phyloP scores from a whole-genome alignment of 2,329 filamentous ascomycete genomes.

The Stagonosporopsis vannaccii region DNA sequence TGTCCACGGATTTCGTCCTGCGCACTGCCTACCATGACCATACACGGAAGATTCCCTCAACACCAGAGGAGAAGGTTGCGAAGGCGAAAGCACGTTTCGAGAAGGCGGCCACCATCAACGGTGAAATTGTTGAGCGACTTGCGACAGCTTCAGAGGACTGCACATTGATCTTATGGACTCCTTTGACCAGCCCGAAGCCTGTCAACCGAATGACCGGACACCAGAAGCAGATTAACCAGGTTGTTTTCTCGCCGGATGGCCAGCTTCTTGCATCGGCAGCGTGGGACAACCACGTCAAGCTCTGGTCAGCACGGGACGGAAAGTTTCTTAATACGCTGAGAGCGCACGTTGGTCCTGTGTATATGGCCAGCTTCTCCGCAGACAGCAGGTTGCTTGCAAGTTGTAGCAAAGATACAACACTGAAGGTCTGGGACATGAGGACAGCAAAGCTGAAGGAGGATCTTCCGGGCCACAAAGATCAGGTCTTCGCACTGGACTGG shows the following conservation, averaged over 20 bases:
- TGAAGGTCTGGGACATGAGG: conserved; percentile 93
- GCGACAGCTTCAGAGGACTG: conserved; percentile 95
- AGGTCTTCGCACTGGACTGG: conserved; percentile 96
- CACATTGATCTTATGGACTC: conserved; percentile 96
- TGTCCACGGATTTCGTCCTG: conserved; percentile 90
- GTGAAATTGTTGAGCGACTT: conserved; percentile 80
- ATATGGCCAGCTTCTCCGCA: conserved; percentile 90
- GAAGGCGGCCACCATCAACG: conserved; percentile 79
- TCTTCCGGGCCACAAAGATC: conserved; percentile 87
- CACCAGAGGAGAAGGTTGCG: conserved; percentile 72
- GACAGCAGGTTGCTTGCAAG: conserved; percentile 91
- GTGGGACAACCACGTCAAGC: conserved; percentile 94
- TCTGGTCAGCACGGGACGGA: conserved; percentile 82
- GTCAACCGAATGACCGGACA: conserved; percentile 90
- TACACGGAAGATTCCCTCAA: conserved; percentile 70
- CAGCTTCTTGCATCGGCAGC: conserved; percentile 84
- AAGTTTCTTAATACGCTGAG: conserved; percentile 85
- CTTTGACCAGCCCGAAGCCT: conserved; percentile 76
- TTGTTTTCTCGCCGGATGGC: conserved; percentile 91
- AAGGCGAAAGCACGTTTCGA: conserved; percentile 86
- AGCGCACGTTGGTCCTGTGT: conserved; percentile 90
- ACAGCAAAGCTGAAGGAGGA: conserved; percentile 83
- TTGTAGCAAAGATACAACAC: conserved; percentile 86
- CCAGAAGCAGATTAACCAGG: conserved; percentile 96
- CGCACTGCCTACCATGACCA: conserved; percentile 89